phyloP scores from a whole-genome alignment of 2,329 filamentous ascomycete species.

The Ceratocystis harringtonii region DNA sequence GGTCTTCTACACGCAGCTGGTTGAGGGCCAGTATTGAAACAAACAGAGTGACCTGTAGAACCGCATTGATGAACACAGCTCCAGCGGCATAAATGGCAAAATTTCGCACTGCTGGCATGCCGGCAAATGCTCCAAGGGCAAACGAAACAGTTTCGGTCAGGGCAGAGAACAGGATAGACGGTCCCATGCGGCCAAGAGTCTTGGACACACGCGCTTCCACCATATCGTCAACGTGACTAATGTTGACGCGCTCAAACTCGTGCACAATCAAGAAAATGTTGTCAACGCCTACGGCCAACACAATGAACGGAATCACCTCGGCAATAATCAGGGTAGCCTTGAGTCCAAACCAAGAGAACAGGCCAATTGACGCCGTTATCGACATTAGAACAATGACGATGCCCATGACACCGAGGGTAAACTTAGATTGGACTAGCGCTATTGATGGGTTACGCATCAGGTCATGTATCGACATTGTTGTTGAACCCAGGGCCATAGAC shows the following conservation, averaged over 20 bases:
- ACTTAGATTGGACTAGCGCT: constrained; percentile 87
- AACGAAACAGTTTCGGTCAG: constrained; percentile 89
- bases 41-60: constrained; percentile 97
- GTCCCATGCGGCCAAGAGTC: constrained; percentile 89
- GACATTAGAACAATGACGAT: constrained; percentile 97
- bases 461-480: constrained; percentile 61
- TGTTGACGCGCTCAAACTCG: constrained; percentile 89
- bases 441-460: constrained; percentile 69
- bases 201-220: constrained; percentile 75
- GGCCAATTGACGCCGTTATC: constrained; percentile 81
- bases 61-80: constrained; percentile 88
- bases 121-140: constrained; percentile 79
- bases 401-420: constrained; percentile 83
- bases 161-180: constrained; percentile 91
- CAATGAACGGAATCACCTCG: constrained; percentile 94
- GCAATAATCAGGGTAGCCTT: constrained; percentile 96
- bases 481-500: constrained; percentile 80
- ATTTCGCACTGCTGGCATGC: constrained; percentile 95
- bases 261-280: constrained; percentile 99
- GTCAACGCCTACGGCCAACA: constrained; percentile 90
- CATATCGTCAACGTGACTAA: constrained; percentile 76
- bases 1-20: constrained; percentile 75
- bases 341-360: constrained; percentile 82
- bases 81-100: constrained; percentile 94
- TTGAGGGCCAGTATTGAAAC: constrained; percentile 83